phyloP scores from a whole-genome alignment of 768 basidiomycete genomes.

The Russula griseocarnosa region DNA sequence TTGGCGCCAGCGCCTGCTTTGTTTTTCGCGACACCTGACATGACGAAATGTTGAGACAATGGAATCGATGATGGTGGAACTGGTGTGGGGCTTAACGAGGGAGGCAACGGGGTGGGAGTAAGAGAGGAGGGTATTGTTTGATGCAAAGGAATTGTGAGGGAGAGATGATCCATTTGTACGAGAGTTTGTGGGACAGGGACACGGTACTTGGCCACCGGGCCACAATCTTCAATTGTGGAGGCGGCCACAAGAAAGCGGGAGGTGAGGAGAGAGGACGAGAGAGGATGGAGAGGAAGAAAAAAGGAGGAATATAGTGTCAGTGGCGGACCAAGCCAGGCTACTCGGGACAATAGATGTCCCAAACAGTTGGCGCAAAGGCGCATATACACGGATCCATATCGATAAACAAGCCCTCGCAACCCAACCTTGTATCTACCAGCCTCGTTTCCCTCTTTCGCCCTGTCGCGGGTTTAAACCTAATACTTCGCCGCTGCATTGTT shows the following conservation, averaged over 20 bases:
- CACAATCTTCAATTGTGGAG: background rate
- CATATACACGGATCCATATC: conserved; percentile 21
- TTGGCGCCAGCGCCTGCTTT: conserved; percentile 15
- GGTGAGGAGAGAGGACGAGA: background rate
- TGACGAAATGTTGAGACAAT: conserved; percentile 5
- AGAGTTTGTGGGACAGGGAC: conserved; percentile 3
- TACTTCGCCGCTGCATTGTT: too few species aligned
- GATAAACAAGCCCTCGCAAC: background rate
- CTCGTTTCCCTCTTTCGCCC: too few species aligned
- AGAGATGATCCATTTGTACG: conserved; percentile 24
- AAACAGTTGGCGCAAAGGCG: background rate
- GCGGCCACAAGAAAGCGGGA: conserved; percentile 1
- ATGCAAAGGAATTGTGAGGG: background rate
- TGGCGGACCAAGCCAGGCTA: background rate
- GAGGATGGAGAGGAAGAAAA: background rate
- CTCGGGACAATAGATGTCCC: conserved; percentile 9
- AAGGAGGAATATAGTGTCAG: background rate
- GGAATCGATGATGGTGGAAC: background rate
- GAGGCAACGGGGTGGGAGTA: background rate
- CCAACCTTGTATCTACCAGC: too few species aligned
- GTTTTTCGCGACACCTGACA: conserved; percentile 15
- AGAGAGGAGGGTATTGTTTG: conserved; percentile 3
- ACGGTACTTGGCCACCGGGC: background rate
- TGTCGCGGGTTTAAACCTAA: too few species aligned
- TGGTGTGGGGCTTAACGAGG: background rate